Evolutionary conservation across 192 early-diverging fungal species (phyloP).

Genomic region (Entomortierella parvispora): DNA sequence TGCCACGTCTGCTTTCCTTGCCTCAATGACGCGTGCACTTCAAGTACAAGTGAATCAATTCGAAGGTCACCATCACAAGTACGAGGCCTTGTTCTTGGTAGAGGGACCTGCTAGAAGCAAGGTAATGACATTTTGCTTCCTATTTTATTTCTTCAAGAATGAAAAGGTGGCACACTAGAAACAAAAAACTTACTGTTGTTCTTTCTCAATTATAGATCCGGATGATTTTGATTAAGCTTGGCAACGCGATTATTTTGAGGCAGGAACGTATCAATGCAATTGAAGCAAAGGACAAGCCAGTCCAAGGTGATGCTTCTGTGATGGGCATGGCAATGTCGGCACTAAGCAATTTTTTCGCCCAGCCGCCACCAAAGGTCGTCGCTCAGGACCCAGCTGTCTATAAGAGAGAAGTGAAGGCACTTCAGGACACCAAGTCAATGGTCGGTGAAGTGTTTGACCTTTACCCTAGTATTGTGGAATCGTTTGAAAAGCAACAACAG

Average conservation of each 20-base stretch:
- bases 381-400: constrained; percentile 18
- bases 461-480: constrained; percentile 16
- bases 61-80: constrained; percentile 31
- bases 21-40: constrained; percentile 20
- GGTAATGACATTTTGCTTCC: background rate
- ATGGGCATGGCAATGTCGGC: constrained; percentile 1
- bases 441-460: constrained; percentile 49
- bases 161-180: too few relatives aligned
- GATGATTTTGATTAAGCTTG: constrained; percentile 42
- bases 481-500: constrained; percentile 46
- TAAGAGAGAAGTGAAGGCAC: constrained; percentile 15
- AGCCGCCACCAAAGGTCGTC: constrained; percentile 19
- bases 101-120: constrained; percentile 34
- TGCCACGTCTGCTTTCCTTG: constrained; percentile 27
- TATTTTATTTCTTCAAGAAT: background rate
- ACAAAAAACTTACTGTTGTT: too few relatives aligned
- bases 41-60: constrained; percentile 32
- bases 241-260: constrained; percentile 36
- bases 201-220: constrained; percentile 23
- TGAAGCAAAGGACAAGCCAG: constrained; percentile 30
- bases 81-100: constrained; percentile 38
- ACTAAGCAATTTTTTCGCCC: constrained; percentile 16
- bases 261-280: constrained; percentile 18
- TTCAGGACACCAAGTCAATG: constrained; percentile 26
- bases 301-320: background rate